Evolutionary conservation across 805 yeast species (phyloP), one percentile per base, ranked within the genome.

Genomic region (Candida suzukii): DNA sequence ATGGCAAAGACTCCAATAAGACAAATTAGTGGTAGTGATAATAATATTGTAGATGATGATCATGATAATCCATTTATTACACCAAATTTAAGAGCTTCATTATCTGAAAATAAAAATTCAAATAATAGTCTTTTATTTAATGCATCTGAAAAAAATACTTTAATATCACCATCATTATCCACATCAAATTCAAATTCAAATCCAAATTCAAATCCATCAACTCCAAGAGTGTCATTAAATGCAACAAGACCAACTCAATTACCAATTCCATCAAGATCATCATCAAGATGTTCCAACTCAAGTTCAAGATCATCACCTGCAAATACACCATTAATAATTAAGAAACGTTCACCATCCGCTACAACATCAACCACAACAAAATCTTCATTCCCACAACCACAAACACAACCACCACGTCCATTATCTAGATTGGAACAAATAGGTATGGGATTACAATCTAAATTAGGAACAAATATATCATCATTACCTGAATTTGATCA

Each of bases 51-150:
- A n/a, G n/a, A n/a, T n/a, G n/a, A n/a, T n/a, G n/a, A n/a, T n/a
- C n/a, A n/a, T n/a, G n/a, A n/a, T n/a, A n/a, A 31, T 19, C 65
- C 65, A 14, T 60, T 60, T 39, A 41, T 52, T 10, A 60, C 65
- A 3, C 65, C 65, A 35, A 31, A 17, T 18, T 12, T 31, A 3
- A 17, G 35, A 18, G 35, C 21, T 9, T 6, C 35, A 29, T 17
- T 29, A 11, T 16, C 18, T 6, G 22, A 31, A 12, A 18, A 8
- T 19, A 31, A 31, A 31, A 5, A 11, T 17, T 7, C 35, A 10
- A 18, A 12, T n/a, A n/a, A n/a, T n/a, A n/a, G n/a, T 26, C n/a
- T n/a, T 37, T 17, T 31, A 9, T 31, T 31, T 14, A 18, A 17
- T 9, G 35, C 21, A 9, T 31, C 35, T 19, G 35, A 31, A 31